Percentiles rank a stretch among this genome's conserved stretches.
These are phyloP conservation scores for Guyanaporus albipodus DNA, from an alignment of 768 basidiomycete species.

Conservation along the genomic window DNA sequence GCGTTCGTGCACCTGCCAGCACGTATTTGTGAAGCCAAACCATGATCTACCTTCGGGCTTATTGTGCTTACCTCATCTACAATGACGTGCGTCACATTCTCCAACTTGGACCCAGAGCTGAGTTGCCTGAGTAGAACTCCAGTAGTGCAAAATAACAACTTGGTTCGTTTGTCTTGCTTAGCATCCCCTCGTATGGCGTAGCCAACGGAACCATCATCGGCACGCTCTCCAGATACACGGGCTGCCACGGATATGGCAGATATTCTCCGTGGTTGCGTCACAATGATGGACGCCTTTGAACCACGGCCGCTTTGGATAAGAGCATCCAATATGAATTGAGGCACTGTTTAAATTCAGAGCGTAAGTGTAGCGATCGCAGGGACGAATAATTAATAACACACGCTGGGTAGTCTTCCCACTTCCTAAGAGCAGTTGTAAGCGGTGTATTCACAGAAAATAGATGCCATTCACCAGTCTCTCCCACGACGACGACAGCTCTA, in stretches of 20 bases:
- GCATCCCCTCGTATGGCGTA: constrained; percentile 89
- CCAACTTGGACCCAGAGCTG: constrained; percentile 65
- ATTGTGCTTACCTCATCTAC: constrained; percentile 73
- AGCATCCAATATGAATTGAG: constrained; percentile 86
- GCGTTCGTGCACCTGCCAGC: constrained; percentile 77
- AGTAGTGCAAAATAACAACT: constrained; percentile 87
- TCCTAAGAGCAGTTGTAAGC: constrained; percentile 38
- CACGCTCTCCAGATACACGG: constrained; percentile 79
- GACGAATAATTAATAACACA: constrained; percentile 28
- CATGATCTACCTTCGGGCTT: not conserved
- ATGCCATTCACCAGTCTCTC: constrained; percentile 68
- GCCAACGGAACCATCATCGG: constrained; percentile 75
- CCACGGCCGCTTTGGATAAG: constrained; percentile 62
- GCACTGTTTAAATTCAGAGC: constrained; percentile 44
- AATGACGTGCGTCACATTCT: constrained; percentile 75
- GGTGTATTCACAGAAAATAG: not conserved
- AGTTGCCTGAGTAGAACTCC: constrained; percentile 85
- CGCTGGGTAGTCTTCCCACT: constrained; percentile 91
- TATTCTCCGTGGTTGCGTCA: constrained; percentile 88
- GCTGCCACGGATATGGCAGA: constrained; percentile 87
- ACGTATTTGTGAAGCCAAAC: not conserved
- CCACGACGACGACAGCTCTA: constrained; percentile 79
- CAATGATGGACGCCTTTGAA: constrained; percentile 65
- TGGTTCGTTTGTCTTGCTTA: constrained; percentile 60
- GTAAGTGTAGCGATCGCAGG: not conserved